Evolutionary conservation across 2,329 filamentous ascomycete genomes (phyloP), one percentile per base, ranked within the genome.

Genomic region (Rhexocercosporidium sp.): DNA sequence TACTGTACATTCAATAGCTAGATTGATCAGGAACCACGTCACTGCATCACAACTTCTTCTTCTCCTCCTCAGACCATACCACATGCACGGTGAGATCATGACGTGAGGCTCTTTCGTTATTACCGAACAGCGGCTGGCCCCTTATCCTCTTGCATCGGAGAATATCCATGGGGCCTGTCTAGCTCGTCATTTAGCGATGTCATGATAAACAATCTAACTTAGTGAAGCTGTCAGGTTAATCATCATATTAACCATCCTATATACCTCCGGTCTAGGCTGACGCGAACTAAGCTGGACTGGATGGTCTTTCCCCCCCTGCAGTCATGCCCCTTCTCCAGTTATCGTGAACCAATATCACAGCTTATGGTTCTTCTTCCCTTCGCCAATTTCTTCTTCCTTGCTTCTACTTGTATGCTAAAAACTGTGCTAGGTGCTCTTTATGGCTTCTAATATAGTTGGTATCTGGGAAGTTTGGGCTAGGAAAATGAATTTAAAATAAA

Each of bases 1-100:
- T 66, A 62, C 31, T 62, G 59, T 66, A 62, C 31, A 66, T 66
- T 62, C 64, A 59, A 46, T 63, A 54, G 56, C 53, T 61, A 49
- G 22, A 63, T 56, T 63, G 59, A 62, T 56, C 51, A 66, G 51
- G 54, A 54, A 57, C 39, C 25, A 56, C 39, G 59, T 62, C 51
- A 46, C 49, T 59, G 51, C 64, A 57, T 27, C n/a, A 59, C 25
- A 39, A 9, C 6, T 6, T 16, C 14, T 18, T 49, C 12, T 20
- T 27, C 22, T 47, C 6, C 12, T 1, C 27, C 8, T 37, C 9
- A 1, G 16, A 14, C 31, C 16, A 20, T 39, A 25, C 54, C 54
- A n/a, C 27, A 9, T 49, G 27, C 39, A 37, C 12, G 25, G 54
- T 65, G 54, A 65, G 34, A 51, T 65, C 44, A 41, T 39, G 27